Conservation (phyloP, 768 basidiomycete genomes). For the Amanita molliuscula region DNA sequence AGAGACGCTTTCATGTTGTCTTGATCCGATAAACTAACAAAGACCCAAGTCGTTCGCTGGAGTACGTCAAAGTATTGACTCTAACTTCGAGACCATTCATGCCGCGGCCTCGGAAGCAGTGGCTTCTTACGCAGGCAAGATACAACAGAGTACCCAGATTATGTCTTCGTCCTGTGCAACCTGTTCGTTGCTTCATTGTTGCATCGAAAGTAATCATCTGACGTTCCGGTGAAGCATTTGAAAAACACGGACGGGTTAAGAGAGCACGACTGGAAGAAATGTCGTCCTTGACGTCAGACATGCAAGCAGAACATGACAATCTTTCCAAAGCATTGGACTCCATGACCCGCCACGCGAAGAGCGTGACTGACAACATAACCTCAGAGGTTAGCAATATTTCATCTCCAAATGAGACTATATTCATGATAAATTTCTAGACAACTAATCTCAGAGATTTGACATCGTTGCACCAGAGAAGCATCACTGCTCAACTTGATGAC, state of each 20-base stretch:
- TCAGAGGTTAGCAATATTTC: constrained; percentile 33
- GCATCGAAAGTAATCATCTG: not conserved
- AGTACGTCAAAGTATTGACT: constrained; percentile 28
- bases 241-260: constrained; percentile 53
- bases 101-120: constrained; percentile 34
- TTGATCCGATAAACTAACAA: not conserved
- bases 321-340: constrained; percentile 34
- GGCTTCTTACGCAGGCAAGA: constrained; percentile 37
- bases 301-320: constrained; percentile 41
- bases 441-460: constrained; percentile 27
- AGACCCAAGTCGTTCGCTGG: constrained; percentile 27
- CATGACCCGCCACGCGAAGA: not conserved
- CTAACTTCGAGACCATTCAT: constrained; percentile 35
- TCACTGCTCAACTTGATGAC: constrained; percentile 32
- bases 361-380: constrained; percentile 16
- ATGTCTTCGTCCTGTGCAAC: constrained; percentile 32
- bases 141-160: constrained; percentile 36
- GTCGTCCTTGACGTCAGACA: constrained; percentile 32
- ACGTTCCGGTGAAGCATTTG: constrained; percentile 34
- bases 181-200: constrained; percentile 22
- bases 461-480: constrained; percentile 32
- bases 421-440: constrained; percentile 21
- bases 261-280: constrained; percentile 57
- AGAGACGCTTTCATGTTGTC: constrained; percentile 7
- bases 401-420: too few relatives aligned